Evolutionary conservation across 768 basidiomycete species (phyloP), one percentile per base, ranked within the genome.

Genomic region (Nevesoporus exiguus): DNA sequence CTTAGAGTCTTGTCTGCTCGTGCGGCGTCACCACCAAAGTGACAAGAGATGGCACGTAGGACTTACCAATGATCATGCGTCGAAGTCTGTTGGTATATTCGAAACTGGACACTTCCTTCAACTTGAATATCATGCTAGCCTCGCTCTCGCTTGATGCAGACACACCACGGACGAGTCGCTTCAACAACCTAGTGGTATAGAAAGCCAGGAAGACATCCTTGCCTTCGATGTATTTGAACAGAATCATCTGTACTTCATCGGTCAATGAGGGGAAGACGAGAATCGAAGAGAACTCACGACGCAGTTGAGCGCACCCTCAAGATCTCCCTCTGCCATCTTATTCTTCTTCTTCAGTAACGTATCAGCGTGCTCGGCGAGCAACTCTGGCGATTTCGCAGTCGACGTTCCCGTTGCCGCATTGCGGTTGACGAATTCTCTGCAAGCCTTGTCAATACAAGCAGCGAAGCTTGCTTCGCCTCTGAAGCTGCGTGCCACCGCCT

Each of bases 131-230:
- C 96, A 99, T 99, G 71, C 88, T 94, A 24, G 91, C 87, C 69
- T 99, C 96, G 47, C 88, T 89, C 71, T 99, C 96, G 62, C 98
- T 95, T 2, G 95, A 98, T 7, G 92, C 91, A 11, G 93, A 98
- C 3, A 90, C 84, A 13, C 84, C 84, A 61, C 91, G 86, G 61
- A 99, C 92, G 24, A 99, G 84, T 56, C 96, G 93, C 68, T 90
- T 91, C 33, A 90, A 91, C 22, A 98, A 73, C 70, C 92, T 95
- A 58, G 92, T 96, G 15, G 88, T 90, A 74, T 99, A 98, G 79
- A 96, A 98, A 17, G 90, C 90, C 67, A 96, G 94, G 84, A 98
- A 99, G 13, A 98, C 92, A 61, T 99, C 96, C 76, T 97, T 97
- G 78, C 98, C 95, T 68, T 95, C 93, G 63, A 98, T 88, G 72